Percentiles rank a stretch among this genome's conserved stretches.
These are phyloP conservation scores for Monilinia fructicola DNA, from an alignment of 2,329 filamentous ascomycete species.

Conservation along the genomic window DNA sequence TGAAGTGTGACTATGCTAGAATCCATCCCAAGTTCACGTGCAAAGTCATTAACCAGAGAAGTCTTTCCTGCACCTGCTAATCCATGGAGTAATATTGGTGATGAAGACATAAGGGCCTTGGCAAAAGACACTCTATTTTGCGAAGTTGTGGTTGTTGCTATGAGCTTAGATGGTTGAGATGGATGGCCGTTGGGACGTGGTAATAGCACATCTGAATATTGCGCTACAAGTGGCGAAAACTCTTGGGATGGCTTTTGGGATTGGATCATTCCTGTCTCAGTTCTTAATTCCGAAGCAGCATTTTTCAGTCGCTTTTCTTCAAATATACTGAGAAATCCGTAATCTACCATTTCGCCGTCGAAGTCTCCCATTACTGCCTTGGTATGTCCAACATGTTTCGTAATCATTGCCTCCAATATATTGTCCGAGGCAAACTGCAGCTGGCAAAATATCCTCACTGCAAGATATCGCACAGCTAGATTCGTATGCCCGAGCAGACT, in stretches of 20 bases:
- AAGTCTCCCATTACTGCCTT: constrained; percentile 66
- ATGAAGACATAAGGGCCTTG: constrained; percentile 61
- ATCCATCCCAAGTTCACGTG: constrained; percentile 74
- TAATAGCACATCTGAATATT: constrained; percentile 66
- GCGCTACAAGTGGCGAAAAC: constrained; percentile 61
- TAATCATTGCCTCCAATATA: constrained; percentile 70
- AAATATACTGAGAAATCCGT: constrained; percentile 65
- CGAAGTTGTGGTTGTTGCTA: constrained; percentile 71
- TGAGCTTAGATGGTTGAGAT: constrained; percentile 52
- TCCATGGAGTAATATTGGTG: constrained; percentile 79
- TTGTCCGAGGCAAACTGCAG: constrained; percentile 77
- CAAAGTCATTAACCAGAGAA: constrained; percentile 77
- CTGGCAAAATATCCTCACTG: constrained; percentile 76
- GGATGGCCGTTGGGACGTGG: constrained; percentile 58
- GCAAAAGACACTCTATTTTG: constrained; percentile 71
- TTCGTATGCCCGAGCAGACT: constrained; percentile 62
- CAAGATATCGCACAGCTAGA: constrained; percentile 70
- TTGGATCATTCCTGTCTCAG: background rate
- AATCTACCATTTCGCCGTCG: constrained; percentile 77
- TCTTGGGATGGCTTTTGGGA: constrained; percentile 34
- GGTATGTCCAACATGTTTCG: constrained; percentile 59
- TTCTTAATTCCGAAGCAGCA: constrained; percentile 15
- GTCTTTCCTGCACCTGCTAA: constrained; percentile 90
- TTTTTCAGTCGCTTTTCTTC: constrained; percentile 47
- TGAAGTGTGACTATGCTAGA: constrained; percentile 88